Conservation (phyloP, 2,329 filamentous ascomycete species). For the Lasiodiplodia sp. region DNA sequence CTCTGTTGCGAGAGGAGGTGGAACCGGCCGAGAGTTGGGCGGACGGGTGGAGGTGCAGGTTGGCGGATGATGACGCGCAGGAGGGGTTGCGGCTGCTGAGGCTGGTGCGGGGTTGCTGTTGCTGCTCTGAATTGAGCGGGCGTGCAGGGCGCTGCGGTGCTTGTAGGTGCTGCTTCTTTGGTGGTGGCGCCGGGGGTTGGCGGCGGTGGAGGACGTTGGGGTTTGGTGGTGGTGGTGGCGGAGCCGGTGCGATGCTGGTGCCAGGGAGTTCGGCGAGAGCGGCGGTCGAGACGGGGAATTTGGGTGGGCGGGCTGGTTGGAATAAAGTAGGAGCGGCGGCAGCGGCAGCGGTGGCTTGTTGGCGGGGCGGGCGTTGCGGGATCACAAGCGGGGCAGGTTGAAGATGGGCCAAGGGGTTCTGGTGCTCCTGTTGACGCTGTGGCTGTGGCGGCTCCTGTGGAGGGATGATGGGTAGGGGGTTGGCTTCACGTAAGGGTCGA, state of each 20-base stretch:
- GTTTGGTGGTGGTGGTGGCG: not conserved
- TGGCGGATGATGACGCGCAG: not conserved
- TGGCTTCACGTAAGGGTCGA: conserved; percentile 4
- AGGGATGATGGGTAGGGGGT: not conserved
- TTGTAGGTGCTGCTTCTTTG: not conserved
- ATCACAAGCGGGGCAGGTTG: not conserved
- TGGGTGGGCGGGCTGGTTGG: conserved; percentile 35
- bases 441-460: not conserved
- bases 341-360: conserved; percentile 2
- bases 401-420: not conserved
- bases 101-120: conserved; percentile 25
- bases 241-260: not conserved
- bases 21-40: conserved; percentile 51
- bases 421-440: not conserved
- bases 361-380: not conserved
- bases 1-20: conserved; percentile 51
- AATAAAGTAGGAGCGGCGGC: not conserved
- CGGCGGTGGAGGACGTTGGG: conserved; percentile 27
- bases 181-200: conserved; percentile 24
- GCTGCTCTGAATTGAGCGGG: conserved; percentile 25
- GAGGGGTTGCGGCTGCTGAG: conserved; percentile 18
- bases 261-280: conserved; percentile 20
- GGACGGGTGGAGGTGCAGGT: conserved; percentile 26
- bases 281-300: conserved; percentile 29
- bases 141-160: conserved; percentile 29